phyloP scores from a whole-genome alignment of 345 rosid species.

The Xanthoceras sorbifolium region DNA sequence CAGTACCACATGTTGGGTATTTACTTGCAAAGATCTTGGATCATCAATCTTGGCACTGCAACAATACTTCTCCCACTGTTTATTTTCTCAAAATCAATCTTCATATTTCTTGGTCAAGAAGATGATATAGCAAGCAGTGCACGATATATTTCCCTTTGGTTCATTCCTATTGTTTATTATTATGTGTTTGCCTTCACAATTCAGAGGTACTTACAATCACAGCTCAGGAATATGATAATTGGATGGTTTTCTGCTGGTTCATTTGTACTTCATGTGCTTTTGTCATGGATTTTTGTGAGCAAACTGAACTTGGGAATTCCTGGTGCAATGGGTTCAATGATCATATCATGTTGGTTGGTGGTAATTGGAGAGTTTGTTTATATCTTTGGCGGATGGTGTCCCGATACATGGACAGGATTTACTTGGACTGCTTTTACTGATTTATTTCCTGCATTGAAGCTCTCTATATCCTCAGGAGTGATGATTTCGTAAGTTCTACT shows the following conservation, averaged over 20 bases:
- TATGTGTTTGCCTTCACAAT: slow-evolving; percentile 11
- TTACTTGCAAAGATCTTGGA: slow-evolving; percentile 46
- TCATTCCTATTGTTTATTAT: slow-evolving; percentile 35
- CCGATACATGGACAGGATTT: slow-evolving; percentile 39
- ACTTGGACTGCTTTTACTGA: slow-evolving; percentile 26
- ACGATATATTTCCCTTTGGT: slow-evolving; percentile 22
- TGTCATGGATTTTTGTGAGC: slow-evolving; percentile 32
- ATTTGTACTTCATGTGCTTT: slow-evolving; percentile 17
- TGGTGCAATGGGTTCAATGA: slow-evolving; percentile 42
- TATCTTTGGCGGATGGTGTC: slow-evolving; percentile 38
- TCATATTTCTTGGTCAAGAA: slow-evolving; percentile 28
- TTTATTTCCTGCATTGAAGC: slow-evolving; percentile 32
- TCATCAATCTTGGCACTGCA: slow-evolving; percentile 23
- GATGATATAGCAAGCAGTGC: slow-evolving; percentile 25
- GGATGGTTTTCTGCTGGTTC: slow-evolving; percentile 18
- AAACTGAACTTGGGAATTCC: slow-evolving; percentile 25
- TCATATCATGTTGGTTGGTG: slow-evolving; percentile 26
- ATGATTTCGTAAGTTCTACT: slow-evolving; percentile 38
- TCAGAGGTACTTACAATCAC: not conserved
- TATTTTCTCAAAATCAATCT: slow-evolving; percentile 28
- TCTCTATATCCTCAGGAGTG: slow-evolving; percentile 36
- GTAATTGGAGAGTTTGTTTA: slow-evolving; percentile 35
- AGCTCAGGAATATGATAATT: slow-evolving; percentile 19
- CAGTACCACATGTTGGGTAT: slow-evolving; percentile 45
- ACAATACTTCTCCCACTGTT: slow-evolving; percentile 30